Conservation (phyloP, 345 rosid species). For the Nephelium lappaceum region DNA sequence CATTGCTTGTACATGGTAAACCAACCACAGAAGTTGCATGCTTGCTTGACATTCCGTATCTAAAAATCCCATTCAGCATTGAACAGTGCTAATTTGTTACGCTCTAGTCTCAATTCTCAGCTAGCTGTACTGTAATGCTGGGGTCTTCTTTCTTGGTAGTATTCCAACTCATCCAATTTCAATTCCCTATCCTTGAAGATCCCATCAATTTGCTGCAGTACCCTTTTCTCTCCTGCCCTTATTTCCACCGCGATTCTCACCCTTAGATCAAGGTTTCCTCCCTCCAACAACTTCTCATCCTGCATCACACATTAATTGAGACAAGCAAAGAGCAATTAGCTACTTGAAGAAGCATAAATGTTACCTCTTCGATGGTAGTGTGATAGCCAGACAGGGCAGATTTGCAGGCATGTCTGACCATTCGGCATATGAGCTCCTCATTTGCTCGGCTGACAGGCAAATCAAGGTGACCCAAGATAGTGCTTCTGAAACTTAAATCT, state of each 20-base stretch:
- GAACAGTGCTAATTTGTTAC: not conserved
- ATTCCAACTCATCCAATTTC: constrained; percentile 69
- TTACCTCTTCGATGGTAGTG: constrained; percentile 84
- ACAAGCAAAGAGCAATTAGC: not conserved
- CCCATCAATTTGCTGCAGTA: constrained; percentile 72
- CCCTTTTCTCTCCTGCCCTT: constrained; percentile 81
- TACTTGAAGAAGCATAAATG: not conserved
- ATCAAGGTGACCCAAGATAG: constrained; percentile 87
- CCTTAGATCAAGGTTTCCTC: constrained; percentile 47
- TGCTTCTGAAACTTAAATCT: constrained; percentile 78
- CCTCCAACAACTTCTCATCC: constrained; percentile 74
- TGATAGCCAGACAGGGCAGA: constrained; percentile 74
- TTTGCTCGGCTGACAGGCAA: constrained; percentile 77
- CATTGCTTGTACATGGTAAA: not conserved
- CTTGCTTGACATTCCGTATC: not conserved
- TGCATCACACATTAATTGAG: constrained; percentile 28
- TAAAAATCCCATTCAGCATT: not conserved
- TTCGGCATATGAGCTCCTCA: constrained; percentile 86
- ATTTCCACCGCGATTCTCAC: constrained; percentile 62
- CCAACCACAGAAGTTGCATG: not conserved
- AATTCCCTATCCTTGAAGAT: constrained; percentile 66
- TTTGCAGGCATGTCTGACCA: constrained; percentile 73
- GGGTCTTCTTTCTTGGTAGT: constrained; percentile 87
- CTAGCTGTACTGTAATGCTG: not conserved
- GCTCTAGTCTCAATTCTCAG: constrained; percentile 1